phyloP scores from a whole-genome alignment of 352 stramenopile genomes.

The Blastocystis sp. region DNA sequence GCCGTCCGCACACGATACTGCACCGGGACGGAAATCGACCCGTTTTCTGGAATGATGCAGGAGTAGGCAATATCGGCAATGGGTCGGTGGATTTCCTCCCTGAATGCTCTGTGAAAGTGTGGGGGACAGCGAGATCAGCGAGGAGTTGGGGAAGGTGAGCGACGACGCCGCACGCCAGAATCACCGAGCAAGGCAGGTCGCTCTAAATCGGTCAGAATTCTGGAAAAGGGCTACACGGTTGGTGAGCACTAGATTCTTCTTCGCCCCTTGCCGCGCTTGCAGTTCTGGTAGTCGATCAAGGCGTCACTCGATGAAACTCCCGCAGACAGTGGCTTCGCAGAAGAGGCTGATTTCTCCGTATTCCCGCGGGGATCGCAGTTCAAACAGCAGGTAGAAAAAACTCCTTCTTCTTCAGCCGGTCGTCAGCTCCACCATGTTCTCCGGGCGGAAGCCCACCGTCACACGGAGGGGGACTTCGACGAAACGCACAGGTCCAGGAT shows the following conservation, averaged over 20 bases:
- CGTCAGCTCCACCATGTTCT: background rate
- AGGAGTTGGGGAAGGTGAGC: conserved; percentile 19
- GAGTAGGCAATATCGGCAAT: conserved; percentile 62
- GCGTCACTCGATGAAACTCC: background rate
- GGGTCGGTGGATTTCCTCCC: background rate
- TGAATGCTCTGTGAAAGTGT: background rate
- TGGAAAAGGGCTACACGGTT: conserved; percentile 1
- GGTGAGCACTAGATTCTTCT: background rate
- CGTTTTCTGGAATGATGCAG: conserved; percentile 32
- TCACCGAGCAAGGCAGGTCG: background rate
- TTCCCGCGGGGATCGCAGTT: conserved; percentile 47
- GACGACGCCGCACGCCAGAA: conserved; percentile 30
- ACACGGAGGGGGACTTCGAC: conserved; percentile 39
- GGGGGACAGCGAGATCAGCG: background rate
- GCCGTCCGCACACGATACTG: conserved; percentile 16
- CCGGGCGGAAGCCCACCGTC: conserved; percentile 10
- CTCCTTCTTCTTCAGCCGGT: background rate
- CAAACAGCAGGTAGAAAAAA: conserved; percentile 58
- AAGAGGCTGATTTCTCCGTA: conserved; percentile 64
- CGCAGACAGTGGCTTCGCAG: conserved; percentile 6
- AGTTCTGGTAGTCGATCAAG: conserved; percentile 13
- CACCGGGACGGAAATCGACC: conserved; percentile 21
- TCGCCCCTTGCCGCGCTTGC: conserved; percentile 2
- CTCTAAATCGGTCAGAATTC: conserved; percentile 7
- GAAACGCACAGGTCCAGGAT: conserved; percentile 5